These are phyloP conservation scores for Apophysomyces variabilis DNA, from an alignment of 371 early-diverging fungal genomes.

Conservation along the genomic window DNA sequence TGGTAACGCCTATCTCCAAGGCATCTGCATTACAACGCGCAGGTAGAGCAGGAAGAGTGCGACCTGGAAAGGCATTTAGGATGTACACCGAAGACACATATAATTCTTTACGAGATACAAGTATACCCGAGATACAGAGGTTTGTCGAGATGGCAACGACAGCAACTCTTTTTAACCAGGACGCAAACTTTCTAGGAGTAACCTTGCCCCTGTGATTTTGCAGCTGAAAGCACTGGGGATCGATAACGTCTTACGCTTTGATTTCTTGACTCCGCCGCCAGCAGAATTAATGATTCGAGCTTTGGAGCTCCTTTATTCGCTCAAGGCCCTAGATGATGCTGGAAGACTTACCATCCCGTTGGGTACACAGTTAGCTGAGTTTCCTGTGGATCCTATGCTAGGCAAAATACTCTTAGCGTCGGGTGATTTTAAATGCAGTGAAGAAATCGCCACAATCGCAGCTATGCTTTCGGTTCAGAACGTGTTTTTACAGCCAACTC, in stretches of 20 bases:
- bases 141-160: constrained; percentile 10
- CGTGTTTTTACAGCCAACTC: constrained; percentile 64
- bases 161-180: no score
- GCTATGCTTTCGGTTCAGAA: constrained; percentile 85
- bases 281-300: constrained; percentile 71
- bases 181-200: constrained; percentile 32
- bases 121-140: constrained; percentile 79
- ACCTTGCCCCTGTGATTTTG: constrained; percentile 65
- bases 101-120: constrained; percentile 48
- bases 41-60: constrained; percentile 82
- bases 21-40: constrained; percentile 81
- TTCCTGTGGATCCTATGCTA: constrained; percentile 80
- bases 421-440: constrained; percentile 68
- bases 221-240: constrained; percentile 81
- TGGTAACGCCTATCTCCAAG: constrained; percentile 67
- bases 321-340: constrained; percentile 78
- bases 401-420: constrained; percentile 76
- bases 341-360: constrained; percentile 78
- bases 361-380: constrained; percentile 81
- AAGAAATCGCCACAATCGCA: constrained; percentile 82
- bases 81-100: constrained; percentile 77
- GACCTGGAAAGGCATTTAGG: constrained; percentile 71
- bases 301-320: constrained; percentile 68
- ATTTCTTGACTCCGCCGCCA: constrained; percentile 76
- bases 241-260: constrained; percentile 78